Evolutionary conservation across 352 stramenopile genomes (phyloP), one percentile per base, ranked within the genome.

Genomic region (Phytopythium oedochilum): DNA sequence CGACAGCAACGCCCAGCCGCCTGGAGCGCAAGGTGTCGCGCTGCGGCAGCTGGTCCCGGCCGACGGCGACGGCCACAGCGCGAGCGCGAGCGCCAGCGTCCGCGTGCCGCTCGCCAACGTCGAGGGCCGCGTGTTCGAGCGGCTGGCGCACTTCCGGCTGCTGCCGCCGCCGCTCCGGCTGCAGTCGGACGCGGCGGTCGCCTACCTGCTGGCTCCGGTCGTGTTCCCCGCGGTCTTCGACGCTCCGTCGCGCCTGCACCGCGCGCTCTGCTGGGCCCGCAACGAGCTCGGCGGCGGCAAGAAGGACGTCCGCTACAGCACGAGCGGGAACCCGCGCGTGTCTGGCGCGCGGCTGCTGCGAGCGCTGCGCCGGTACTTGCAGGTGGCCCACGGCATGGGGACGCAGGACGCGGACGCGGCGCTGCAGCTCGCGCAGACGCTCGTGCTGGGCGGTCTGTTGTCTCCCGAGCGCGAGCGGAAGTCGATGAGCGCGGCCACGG

Each of bases 291-390:
- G 12, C 9, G 20, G 9, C 26, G 29, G 17, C 11, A 14, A 29
- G 31, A n/a, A n/a, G n/a, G 15, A 39, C 32, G n/a, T 7, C 7
- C 10, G 3, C 47, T 29, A 8, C 15, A 49, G 43, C 44, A 38
- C 44, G 15, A 51, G 25, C 25, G 28, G n/a, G 26, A 51, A 38
- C 25, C 58, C 64, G 12, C 17, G 71, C 4, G 71, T 79, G 18
- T 65, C 63, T 53, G 75, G 78, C 22, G 53, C 66, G 8, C 59
- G 67, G 29, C 66, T 89, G 23, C 18, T 87, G 1, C 54, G 64
- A 23, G 48, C 46, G 3, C 68, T 78, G 18, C 25, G 61, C 14
- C 47, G 55, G 25, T 67, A 72, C 28, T 57, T 78, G 11, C 29
- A 70, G 51, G 49, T 71, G 5, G 64, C 64, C 2, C 62, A 67